Evolutionary conservation across 345 rosid genomes (phyloP), one percentile per base, ranked within the genome.

Genomic region (Gossypium herbaceum): DNA sequence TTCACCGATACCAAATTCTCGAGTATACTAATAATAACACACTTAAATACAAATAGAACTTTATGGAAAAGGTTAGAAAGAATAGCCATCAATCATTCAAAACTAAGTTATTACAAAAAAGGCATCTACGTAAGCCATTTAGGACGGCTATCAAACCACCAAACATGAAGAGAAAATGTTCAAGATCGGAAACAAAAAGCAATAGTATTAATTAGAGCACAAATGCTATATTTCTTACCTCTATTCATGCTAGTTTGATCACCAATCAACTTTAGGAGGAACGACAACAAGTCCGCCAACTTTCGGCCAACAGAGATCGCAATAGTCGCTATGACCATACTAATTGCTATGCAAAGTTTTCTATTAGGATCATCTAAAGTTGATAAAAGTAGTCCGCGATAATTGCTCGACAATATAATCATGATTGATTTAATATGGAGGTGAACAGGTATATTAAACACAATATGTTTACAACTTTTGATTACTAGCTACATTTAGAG

Each of bases 301-400:
- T 88, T 80, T 94, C 97, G 95, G 97, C 98, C 97, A 94, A 85
- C 87, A n/a, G n/a, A n/a, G n/a, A n/a, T n/a, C n/a, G n/a, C 97
- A 78, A 89, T 78, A 17, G 97, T 84, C n/a, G 22, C 22, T 20
- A 20, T 0, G 1, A 1, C 22, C 22, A 20, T 20, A 20, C 22
- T 20, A 20, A 20, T 20, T 20, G 22, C 22, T 20, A 20, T 20
- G 22, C 22, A 20, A 20, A 20, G 22, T 20, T 20, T 20, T 20
- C 22, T 20, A 20, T 20, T 20, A 20, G 22, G 22, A 20, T 20
- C 22, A 20, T 20, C 22, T 1, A 20, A 20, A 20, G 22, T 20
- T 20, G 22, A 20, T 20, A 20, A 20, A 20, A 20, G 22, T 20
- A 20, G 22, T 20, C 22, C 22, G 22, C 22, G 22, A 20, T 20